These are phyloP conservation scores for Verticillium isaacii DNA, from an alignment of 2,329 filamentous ascomycete species.

Conservation along the genomic window DNA sequence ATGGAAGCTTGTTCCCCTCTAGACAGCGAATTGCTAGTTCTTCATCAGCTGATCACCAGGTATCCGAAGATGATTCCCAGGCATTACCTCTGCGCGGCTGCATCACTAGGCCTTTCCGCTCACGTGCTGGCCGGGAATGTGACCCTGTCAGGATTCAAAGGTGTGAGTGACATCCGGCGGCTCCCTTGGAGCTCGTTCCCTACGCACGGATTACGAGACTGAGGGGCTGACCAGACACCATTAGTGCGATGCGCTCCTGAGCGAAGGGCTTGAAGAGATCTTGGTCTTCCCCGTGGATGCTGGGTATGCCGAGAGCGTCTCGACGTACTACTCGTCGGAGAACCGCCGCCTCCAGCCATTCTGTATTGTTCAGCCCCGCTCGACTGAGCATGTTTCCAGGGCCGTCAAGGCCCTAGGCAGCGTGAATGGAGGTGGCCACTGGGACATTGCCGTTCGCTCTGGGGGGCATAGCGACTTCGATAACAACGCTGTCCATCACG, in stretches of 20 bases:
- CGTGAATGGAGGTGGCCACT: background rate
- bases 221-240: background rate
- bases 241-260: slow-evolving; percentile 7
- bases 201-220: background rate
- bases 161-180: background rate
- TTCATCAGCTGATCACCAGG: background rate
- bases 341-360: slow-evolving; percentile 14
- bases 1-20: background rate
- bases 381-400: slow-evolving; percentile 14
- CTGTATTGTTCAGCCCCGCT: slow-evolving; percentile 19
- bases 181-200: background rate
- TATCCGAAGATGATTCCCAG: background rate
- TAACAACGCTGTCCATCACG: slow-evolving; percentile 31
- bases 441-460: slow-evolving; percentile 29
- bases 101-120: background rate
- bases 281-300: slow-evolving; percentile 4
- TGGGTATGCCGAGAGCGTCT: slow-evolving; percentile 1
- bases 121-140: background rate
- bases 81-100: background rate
- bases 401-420: slow-evolving; percentile 10
- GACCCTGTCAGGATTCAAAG: background rate
- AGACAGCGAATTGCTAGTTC: background rate
- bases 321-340: slow-evolving; percentile 17
- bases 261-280: slow-evolving; percentile 4
- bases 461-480: slow-evolving; percentile 42